These are phyloP conservation scores for Coemansia sp. DNA, from an alignment of 192 early-diverging fungal genomes.

Conservation along the genomic window DNA sequence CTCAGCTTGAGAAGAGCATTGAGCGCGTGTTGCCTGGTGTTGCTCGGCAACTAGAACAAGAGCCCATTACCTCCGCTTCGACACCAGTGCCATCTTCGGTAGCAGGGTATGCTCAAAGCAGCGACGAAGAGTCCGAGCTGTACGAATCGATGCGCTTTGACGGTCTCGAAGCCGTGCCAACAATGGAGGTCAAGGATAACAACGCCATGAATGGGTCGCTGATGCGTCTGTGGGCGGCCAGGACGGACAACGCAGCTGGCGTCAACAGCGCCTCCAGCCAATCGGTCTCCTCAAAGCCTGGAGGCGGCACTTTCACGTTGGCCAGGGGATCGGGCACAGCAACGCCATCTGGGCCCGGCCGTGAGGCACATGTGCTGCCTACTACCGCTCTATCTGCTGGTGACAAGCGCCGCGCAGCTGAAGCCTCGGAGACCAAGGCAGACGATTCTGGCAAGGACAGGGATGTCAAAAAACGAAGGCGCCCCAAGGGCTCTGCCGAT, in stretches of 20 bases:
- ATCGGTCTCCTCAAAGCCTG: neutral
- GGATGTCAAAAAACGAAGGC: constrained; percentile 18
- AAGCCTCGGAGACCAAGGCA: neutral
- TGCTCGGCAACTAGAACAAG: constrained; percentile 20
- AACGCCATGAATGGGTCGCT: constrained; percentile 49
- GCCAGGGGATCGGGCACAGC: neutral
- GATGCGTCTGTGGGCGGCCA: constrained; percentile 36
- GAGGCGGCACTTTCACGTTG: neutral
- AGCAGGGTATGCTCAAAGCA: constrained; percentile 4
- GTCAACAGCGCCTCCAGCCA: neutral
- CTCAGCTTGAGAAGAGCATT: constrained; percentile 33
- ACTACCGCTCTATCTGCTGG: neutral
- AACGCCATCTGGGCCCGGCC: neutral
- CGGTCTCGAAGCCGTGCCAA: constrained; percentile 30
- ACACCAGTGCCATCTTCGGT: neutral
- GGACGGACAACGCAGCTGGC: constrained; percentile 9
- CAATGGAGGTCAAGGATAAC: constrained; percentile 37
- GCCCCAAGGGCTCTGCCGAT: constrained; percentile 10
- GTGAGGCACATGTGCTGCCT: neutral
- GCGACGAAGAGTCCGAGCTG: constrained; percentile 31
- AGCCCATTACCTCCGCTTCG: neutral
- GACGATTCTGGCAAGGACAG: constrained; percentile 1
- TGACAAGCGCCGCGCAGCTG: constrained; percentile 2
- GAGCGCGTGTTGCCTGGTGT: constrained; percentile 29
- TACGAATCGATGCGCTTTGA: constrained; percentile 26